Percentiles rank a stretch among this genome's conserved stretches.
Conservation (phyloP, 208 protist genomes). For the Vickermania spadyakhi region DNA sequence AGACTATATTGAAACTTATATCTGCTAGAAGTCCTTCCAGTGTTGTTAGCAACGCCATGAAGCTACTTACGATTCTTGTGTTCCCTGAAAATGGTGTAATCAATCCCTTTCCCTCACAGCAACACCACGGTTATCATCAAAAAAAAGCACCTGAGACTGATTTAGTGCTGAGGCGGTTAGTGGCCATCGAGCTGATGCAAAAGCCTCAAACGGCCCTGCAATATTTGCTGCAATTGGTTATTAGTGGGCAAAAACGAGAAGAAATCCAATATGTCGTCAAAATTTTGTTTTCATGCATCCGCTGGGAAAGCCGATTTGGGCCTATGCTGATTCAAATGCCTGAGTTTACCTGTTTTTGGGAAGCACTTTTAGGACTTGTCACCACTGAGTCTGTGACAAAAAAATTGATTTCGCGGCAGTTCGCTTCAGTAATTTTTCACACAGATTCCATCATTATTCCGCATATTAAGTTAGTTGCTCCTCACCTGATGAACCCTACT, state of each 20-base stretch:
- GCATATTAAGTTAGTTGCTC: constrained; percentile 78
- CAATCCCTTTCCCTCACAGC: constrained; percentile 72
- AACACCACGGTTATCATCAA: constrained; percentile 26
- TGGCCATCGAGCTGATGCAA: constrained; percentile 61
- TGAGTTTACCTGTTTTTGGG: constrained; percentile 69
- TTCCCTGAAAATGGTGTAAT: constrained; percentile 61
- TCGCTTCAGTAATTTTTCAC: constrained; percentile 63
- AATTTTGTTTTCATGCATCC: constrained; percentile 74
- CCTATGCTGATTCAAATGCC: constrained; percentile 58
- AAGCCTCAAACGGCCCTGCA: constrained; percentile 57
- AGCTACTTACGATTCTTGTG: constrained; percentile 42
- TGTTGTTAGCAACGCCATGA: constrained; percentile 22
- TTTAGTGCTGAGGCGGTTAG: constrained; percentile 60
- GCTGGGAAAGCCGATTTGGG: constrained; percentile 78
- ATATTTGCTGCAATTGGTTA: constrained; percentile 54
- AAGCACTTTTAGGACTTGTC: constrained; percentile 55
- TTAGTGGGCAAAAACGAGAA: constrained; percentile 18
- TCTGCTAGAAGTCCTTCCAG: constrained; percentile 17
- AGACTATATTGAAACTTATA: constrained; percentile 27
- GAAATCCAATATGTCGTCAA: constrained; percentile 46
- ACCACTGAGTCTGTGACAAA: constrained; percentile 28
- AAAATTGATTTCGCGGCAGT: constrained; percentile 29
- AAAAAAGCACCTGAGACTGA: constrained; percentile 36
- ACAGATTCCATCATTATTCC: constrained; percentile 66
- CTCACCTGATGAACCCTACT: constrained; percentile 65